Evolutionary conservation across 2,329 filamentous ascomycete species (phyloP).

Genomic region (Ophiocordyceps robertsii): DNA sequence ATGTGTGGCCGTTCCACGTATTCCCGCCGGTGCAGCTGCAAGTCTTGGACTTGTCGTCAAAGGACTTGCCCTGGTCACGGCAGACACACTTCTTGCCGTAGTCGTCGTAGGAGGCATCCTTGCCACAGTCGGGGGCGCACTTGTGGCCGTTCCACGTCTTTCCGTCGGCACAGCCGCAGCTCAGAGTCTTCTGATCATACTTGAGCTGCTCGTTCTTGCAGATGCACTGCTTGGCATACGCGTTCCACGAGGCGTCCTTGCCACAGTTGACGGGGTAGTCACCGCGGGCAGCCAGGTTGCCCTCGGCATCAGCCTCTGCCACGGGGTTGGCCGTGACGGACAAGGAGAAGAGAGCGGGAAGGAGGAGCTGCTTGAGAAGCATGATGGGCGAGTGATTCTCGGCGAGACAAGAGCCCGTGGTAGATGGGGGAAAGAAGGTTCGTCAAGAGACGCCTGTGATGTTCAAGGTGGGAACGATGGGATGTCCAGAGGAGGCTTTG

Average conservation of each 20-base stretch:
- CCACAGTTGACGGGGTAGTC: constrained; percentile 1
- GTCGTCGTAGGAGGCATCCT: neutral
- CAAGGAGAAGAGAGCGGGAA: neutral
- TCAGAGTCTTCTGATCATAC: neutral
- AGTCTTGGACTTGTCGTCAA: neutral
- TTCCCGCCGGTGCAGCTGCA: neutral
- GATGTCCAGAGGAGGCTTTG: neutral
- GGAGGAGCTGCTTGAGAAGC: neutral
- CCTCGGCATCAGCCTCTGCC: neutral
- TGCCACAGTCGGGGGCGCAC: constrained; percentile 1
- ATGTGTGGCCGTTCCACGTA: neutral
- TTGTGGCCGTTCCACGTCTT: neutral
- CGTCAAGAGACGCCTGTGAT: neutral
- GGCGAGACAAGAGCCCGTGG: neutral
- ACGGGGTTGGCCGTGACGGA: neutral
- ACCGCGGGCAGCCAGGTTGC: neutral
- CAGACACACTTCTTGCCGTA: neutral
- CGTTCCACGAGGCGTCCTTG: neutral
- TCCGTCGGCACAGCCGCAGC: neutral
- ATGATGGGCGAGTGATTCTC: neutral
- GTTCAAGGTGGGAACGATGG: neutral
- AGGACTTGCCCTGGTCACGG: neutral
- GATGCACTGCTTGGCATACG: neutral
- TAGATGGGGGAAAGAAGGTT: neutral
- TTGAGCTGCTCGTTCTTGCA: neutral